Percentiles rank a stretch among this genome's conserved stretches.
Evolutionary conservation across 345 rosid species (phyloP).

Genomic region (Lagerstroemia speciosa): DNA sequence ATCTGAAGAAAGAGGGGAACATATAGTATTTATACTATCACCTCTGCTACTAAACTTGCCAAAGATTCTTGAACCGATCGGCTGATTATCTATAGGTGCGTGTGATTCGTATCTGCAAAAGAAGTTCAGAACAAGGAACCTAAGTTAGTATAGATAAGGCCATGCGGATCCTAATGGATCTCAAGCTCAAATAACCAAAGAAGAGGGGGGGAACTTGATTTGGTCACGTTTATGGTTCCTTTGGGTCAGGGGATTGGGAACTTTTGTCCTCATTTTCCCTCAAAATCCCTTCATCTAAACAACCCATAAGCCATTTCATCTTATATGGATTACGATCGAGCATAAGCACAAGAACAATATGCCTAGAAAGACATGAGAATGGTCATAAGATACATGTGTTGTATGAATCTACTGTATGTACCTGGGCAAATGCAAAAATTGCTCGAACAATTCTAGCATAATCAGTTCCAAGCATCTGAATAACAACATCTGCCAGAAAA

Average conservation of each 20-base stretch:
- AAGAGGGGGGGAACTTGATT: too few species aligned
- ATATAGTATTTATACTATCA: neutral
- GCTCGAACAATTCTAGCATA: conserved; percentile 89
- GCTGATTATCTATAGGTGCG: conserved; percentile 49
- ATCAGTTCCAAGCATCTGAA: conserved; percentile 98
- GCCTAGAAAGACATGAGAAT: neutral
- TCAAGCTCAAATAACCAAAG: too few species aligned
- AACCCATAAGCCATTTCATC: neutral
- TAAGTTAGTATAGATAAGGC: neutral
- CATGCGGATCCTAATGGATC: too few species aligned
- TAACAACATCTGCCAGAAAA: conserved; percentile 81
- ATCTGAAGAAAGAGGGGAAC: neutral
- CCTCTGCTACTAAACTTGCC: neutral
- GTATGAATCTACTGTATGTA: conserved; percentile 13
- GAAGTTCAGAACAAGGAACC: neutral
- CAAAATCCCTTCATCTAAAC: neutral
- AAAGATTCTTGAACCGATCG: conserved; percentile 12
- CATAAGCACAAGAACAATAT: neutral
- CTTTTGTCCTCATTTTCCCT: neutral
- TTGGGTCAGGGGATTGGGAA: too few species aligned
- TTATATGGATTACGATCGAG: neutral
- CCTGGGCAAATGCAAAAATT: conserved; percentile 90
- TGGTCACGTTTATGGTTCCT: too few species aligned
- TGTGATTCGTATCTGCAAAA: conserved; percentile 60
- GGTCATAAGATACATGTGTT: neutral